phyloP scores from a whole-genome alignment of 2,329 filamentous ascomycete genomes.

The Sarocladium oryzae region DNA sequence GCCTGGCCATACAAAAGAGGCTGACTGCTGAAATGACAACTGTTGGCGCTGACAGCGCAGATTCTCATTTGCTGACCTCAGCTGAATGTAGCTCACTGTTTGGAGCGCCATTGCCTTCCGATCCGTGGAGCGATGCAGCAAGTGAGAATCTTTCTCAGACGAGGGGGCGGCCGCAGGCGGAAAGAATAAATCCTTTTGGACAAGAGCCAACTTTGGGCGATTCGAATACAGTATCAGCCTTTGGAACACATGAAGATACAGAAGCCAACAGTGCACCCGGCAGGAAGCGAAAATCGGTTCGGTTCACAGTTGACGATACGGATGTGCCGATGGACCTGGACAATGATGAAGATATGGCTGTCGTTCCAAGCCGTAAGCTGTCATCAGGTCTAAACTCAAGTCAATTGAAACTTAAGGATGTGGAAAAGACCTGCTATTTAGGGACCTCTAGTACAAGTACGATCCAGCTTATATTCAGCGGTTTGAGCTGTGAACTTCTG shows the following conservation, averaged over 20 bases:
- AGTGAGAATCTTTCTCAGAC: no score
- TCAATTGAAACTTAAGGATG: background rate
- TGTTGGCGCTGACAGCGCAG: background rate
- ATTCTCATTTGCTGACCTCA: background rate
- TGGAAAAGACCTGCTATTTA: background rate
- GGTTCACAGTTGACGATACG: constrained; percentile 18
- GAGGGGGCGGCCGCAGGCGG: no score
- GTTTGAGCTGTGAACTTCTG: background rate
- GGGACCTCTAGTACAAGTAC: background rate
- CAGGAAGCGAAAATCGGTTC: constrained; percentile 21
- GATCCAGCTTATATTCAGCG: constrained; percentile 13
- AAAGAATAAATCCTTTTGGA: no score
- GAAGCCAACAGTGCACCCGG: background rate
- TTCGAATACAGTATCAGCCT: no score
- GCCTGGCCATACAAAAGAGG: background rate
- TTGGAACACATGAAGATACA: background rate
- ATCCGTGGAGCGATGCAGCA: no score
- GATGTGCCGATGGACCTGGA: background rate
- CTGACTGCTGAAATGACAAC: background rate
- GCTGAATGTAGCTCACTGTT: no score
- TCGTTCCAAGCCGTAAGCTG: background rate
- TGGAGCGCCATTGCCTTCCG: no score
- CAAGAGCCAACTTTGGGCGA: no score
- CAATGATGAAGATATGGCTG: background rate
- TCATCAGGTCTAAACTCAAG: background rate